phyloP scores from a whole-genome alignment of 306 rosid genomes.

The Coriaria nepalensis region DNA sequence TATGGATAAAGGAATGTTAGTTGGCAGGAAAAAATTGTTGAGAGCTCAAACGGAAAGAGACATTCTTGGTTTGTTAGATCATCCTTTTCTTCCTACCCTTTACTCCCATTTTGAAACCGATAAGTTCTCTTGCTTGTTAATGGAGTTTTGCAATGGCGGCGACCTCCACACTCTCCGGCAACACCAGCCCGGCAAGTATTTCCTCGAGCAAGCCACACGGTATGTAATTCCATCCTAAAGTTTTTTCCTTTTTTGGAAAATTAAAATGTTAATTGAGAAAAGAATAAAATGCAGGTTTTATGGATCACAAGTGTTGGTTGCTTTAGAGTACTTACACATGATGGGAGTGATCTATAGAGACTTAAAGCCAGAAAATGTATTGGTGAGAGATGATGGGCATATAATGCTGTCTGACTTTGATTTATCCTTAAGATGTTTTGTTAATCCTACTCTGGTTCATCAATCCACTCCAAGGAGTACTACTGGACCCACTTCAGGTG shows the following conservation, averaged over 20 bases:
- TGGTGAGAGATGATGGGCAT: slow-evolving; percentile 51
- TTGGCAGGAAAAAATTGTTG: slow-evolving; percentile 34
- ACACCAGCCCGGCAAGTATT: slow-evolving; percentile 41
- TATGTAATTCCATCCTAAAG: slow-evolving; percentile 7
- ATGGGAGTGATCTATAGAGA: slow-evolving; percentile 62
- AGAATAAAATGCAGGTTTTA: slow-evolving; percentile 34
- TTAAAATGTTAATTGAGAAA: neutral
- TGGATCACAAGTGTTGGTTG: slow-evolving; percentile 46
- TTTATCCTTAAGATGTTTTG: slow-evolving; percentile 35
- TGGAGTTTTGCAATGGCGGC: slow-evolving; percentile 58
- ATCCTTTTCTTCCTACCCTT: slow-evolving; percentile 52
- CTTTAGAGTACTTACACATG: slow-evolving; percentile 54
- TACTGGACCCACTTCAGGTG: slow-evolving; percentile 19
- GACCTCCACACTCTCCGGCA: slow-evolving; percentile 50
- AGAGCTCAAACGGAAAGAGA: slow-evolving; percentile 50
- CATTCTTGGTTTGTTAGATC: slow-evolving; percentile 35
- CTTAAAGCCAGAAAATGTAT: slow-evolving; percentile 45
- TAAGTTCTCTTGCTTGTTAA: slow-evolving; percentile 46
- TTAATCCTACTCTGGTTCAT: slow-evolving; percentile 42
- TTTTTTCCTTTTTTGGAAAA: neutral
- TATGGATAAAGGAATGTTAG: slow-evolving; percentile 40
- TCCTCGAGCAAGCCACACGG: slow-evolving; percentile 42
- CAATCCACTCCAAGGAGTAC: slow-evolving; percentile 11
- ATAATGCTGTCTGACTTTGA: slow-evolving; percentile 58
- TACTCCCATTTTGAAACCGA: slow-evolving; percentile 50